Evolutionary conservation across 2,329 filamentous ascomycete species (phyloP).

Genomic region (Mariannaea elegans): DNA sequence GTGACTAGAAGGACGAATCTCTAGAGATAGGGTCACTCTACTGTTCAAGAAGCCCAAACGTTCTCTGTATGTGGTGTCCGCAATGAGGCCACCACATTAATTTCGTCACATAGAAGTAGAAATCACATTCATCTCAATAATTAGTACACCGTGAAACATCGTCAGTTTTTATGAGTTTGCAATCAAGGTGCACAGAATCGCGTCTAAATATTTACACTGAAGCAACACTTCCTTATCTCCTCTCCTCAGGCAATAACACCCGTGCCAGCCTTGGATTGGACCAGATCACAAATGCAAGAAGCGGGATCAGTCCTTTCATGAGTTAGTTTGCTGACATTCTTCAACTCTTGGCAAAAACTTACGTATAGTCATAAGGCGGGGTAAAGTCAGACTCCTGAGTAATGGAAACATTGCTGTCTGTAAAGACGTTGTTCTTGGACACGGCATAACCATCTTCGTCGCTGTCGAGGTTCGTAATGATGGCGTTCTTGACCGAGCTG

Average conservation of each 20-base stretch:
- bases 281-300: slow-evolving; percentile 34
- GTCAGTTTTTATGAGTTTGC: too few species aligned
- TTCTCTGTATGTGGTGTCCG: too few species aligned
- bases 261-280: slow-evolving; percentile 37
- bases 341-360: slow-evolving; percentile 19
- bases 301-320: slow-evolving; percentile 25
- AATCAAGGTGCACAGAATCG: neutral
- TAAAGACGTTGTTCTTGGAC: slow-evolving; percentile 55
- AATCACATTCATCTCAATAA: too few species aligned
- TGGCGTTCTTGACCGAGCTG: slow-evolving; percentile 52
- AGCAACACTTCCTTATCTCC: neutral
- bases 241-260: slow-evolving; percentile 27
- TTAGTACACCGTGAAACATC: too few species aligned
- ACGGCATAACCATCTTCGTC: slow-evolving; percentile 55
- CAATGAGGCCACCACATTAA: too few species aligned
- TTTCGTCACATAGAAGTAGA: too few species aligned
- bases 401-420: slow-evolving; percentile 44
- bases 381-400: slow-evolving; percentile 45
- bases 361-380: slow-evolving; percentile 49
- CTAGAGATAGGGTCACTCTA: too few species aligned
- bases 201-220: neutral
- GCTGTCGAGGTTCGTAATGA: slow-evolving; percentile 55
- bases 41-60: too few species aligned
- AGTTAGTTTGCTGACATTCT: neutral
- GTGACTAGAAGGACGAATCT: too few species aligned